phyloP scores from a whole-genome alignment of 805 yeast genomes.

The Kodamaea sagamina region DNA sequence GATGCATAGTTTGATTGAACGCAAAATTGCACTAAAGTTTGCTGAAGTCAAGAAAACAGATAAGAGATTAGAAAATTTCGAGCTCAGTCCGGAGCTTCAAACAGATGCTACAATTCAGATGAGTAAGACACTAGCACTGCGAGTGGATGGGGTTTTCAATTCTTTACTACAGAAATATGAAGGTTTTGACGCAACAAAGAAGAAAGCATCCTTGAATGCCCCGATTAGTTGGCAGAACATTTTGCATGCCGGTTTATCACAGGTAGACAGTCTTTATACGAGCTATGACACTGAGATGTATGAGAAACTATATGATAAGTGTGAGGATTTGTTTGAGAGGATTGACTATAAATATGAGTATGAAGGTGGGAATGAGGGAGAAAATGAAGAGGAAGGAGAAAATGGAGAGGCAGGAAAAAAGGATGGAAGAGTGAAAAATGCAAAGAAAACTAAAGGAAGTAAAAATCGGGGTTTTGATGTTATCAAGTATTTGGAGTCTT shows the following conservation, averaged over 20 bases:
- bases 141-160: slow-evolving; percentile 16
- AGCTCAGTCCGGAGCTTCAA: slow-evolving; percentile 7
- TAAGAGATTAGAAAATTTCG: slow-evolving; percentile 4
- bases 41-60: slow-evolving; percentile 1
- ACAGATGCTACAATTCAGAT: slow-evolving; percentile 9
- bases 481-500: slow-evolving; percentile 4
- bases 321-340: slow-evolving; percentile 29
- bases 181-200: not conserved
- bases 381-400: slow-evolving; percentile 8
- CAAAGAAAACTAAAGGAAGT: slow-evolving; percentile 13
- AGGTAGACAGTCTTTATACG: slow-evolving; percentile 16
- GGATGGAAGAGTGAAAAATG: slow-evolving; percentile 11
- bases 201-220: not conserved
- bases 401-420: not conserved
- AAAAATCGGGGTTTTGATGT: slow-evolving; percentile 12
- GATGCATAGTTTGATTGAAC: slow-evolving; percentile 20
- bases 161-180: slow-evolving; percentile 7
- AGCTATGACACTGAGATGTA: slow-evolving; percentile 13
- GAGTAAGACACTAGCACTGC: slow-evolving; percentile 12
- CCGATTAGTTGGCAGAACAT: slow-evolving; percentile 32
- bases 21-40: slow-evolving; percentile 15
- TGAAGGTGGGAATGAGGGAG: slow-evolving; percentile 10
- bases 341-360: slow-evolving; percentile 29
- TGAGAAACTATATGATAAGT: slow-evolving; percentile 22
- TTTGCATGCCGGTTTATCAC: slow-evolving; percentile 23